A percentile compares a stretch with the other conserved stretches of the same genome.
Conservation (phyloP, 768 basidiomycete genomes). For the Lyophyllum decastes region DNA sequence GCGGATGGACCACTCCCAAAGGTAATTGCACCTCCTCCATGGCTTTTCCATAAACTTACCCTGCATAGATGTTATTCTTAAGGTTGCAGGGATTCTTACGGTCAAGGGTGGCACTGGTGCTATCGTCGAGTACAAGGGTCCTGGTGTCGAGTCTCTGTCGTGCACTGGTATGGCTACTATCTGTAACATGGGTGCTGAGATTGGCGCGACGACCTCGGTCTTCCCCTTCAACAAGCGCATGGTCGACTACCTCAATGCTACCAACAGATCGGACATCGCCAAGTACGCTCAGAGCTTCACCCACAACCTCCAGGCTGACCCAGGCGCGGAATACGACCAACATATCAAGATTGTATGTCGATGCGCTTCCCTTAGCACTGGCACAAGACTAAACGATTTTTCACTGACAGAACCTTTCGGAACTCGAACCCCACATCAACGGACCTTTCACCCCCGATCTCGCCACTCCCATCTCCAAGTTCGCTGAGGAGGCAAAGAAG, state of each 20-base stretch:
- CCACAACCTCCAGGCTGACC: slow-evolving; percentile 88
- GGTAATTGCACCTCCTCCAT: slow-evolving; percentile 43
- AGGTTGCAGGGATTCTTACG: slow-evolving; percentile 97
- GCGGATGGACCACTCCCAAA: slow-evolving; percentile 98
- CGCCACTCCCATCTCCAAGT: slow-evolving; percentile 97
- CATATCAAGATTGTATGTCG: slow-evolving; percentile 82
- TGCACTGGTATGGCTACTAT: slow-evolving; percentile 99
- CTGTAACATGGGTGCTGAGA: slow-evolving; percentile 99
- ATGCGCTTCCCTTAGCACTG: background rate
- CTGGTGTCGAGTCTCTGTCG: slow-evolving; percentile 94
- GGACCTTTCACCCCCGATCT: slow-evolving; percentile 99
- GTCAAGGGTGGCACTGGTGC: slow-evolving; percentile 99
- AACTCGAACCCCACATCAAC: slow-evolving; percentile 99
- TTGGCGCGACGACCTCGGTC: slow-evolving; percentile 96
- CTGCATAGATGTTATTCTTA: slow-evolving; percentile 87
- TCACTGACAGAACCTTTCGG: slow-evolving; percentile 77
- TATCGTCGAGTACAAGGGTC: slow-evolving; percentile 95
- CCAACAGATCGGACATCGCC: slow-evolving; percentile 86
- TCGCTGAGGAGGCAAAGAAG: slow-evolving; percentile 87
- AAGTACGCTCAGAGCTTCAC: slow-evolving; percentile 87
- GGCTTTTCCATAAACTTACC: slow-evolving; percentile 11
- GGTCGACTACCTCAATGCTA: slow-evolving; percentile 92
- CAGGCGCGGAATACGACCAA: slow-evolving; percentile 91
- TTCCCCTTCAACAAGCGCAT: slow-evolving; percentile 99
- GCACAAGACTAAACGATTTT: slow-evolving; percentile 7